These are phyloP conservation scores for Orobanche coerulescens DNA, from an alignment of 257 asterid species.

Conservation along the genomic window DNA sequence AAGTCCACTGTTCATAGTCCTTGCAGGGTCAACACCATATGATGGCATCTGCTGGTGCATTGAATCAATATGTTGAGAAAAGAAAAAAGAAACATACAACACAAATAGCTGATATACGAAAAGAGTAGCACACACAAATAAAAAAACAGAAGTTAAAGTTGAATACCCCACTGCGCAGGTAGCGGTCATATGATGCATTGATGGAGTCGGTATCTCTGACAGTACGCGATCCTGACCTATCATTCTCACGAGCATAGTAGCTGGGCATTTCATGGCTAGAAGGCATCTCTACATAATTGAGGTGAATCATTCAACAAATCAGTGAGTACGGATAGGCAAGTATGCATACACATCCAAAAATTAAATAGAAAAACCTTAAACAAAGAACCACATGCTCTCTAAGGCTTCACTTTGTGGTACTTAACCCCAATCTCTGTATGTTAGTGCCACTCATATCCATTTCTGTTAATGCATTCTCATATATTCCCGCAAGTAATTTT, in stretches of 20 bases:
- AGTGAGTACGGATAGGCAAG: not conserved
- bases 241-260: slow-evolving; percentile 42
- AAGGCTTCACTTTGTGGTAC: not conserved
- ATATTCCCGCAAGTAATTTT: not conserved
- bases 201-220: slow-evolving; percentile 59
- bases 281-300: slow-evolving; percentile 42
- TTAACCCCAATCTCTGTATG: not conserved
- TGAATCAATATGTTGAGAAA: slow-evolving; percentile 18
- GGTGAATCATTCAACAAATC: slow-evolving; percentile 1
- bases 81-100: not conserved
- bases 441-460: not conserved
- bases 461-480: not conserved
- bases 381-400: not conserved
- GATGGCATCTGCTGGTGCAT: slow-evolving; percentile 46
- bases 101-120: not conserved
- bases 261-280: slow-evolving; percentile 42
- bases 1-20: slow-evolving; percentile 44
- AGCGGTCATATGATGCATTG: slow-evolving; percentile 78
- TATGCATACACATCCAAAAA: not conserved
- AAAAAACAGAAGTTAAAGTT: not conserved
- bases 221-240: slow-evolving; percentile 39
- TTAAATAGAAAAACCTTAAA: not conserved
- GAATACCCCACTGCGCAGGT: slow-evolving; percentile 58
- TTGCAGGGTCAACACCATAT: slow-evolving; percentile 43
- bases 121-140: slow-evolving; percentile 6